A percentile compares a stretch with the other conserved stretches of the same genome.
Evolutionary conservation across 768 basidiomycete species (phyloP).

Genomic region (Boletus sensibilis): DNA sequence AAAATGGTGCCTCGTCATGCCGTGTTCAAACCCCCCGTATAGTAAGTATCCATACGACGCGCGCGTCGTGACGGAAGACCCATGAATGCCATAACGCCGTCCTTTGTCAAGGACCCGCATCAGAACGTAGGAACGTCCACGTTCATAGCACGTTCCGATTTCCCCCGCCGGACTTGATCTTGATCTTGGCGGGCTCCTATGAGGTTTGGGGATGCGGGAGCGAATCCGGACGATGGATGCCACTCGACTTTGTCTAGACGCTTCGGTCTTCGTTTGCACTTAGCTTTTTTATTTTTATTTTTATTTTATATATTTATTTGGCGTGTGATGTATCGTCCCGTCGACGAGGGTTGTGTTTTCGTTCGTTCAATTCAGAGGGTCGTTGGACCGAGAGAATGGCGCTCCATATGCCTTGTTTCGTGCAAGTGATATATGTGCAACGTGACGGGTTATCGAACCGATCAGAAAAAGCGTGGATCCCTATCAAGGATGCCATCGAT

Average conservation of each 20-base stretch:
- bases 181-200: background rate
- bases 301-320: background rate
- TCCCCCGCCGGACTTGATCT: too few species aligned
- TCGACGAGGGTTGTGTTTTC: too few species aligned
- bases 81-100: background rate
- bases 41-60: background rate
- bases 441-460: constrained; percentile 5
- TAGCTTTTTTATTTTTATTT: background rate
- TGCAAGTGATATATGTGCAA: background rate
- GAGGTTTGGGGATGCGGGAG: background rate
- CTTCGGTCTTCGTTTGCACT: background rate
- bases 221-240: background rate
- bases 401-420: background rate
- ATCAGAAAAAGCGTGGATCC: constrained; percentile 18
- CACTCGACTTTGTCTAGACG: background rate
- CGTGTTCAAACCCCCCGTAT: background rate
- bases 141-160: background rate
- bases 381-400: background rate
- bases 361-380: too few species aligned
- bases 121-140: background rate
- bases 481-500: constrained; percentile 2
- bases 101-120: too few species aligned
- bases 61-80: background rate
- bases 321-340: background rate
- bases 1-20: background rate